Evolutionary conservation across 1,284 basidiomycete genomes (phyloP), one percentile per base, ranked within the genome.

Genomic region (Rhodotorula sp.): DNA sequence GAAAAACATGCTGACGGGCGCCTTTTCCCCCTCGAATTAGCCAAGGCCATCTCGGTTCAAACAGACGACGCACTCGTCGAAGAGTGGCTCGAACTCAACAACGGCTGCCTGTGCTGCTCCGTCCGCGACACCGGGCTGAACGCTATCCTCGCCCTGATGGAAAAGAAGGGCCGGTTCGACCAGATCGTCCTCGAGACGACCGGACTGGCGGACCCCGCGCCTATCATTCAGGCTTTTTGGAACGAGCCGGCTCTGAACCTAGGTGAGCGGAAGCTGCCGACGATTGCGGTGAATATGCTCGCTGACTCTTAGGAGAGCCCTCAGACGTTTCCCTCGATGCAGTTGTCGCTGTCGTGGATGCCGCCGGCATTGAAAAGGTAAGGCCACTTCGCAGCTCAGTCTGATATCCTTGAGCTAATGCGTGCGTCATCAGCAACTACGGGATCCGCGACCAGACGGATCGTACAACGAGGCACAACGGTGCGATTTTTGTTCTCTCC

Each of bases 181-280:
- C 90, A 96, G 81, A 95, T 97, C 70, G 83, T 97, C 51, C 85
- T 97, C 10, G 94, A 97, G 82, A 91, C 93, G 2, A 97, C 94
- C 0, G 94, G 94, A 0, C 84, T 97, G 8, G 94, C 94, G 7
- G 93, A 97, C 83, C 93, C 93, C 70, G 91, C 91, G 89, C 76
- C 74, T 1, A 74, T 77, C 58, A 74, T 75, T 29, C 67, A 73
- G 46, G 69, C 75, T 5, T 76, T 76, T 39, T 76, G 75, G 75
- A 73, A 73, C 67, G 75, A 76, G 52, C 71, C 73, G 23, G 69
- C 71, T 7, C 43, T 76, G 54, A 62, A 65, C 14, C 49, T 76
- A 2, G 75, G 75, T 72, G 31, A 21, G 61, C n/a, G 29, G 1
- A 2, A 8, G 69, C 21, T 47, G 6, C 1, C 21, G 0, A 3